Evolutionary conservation across 164 flowering plant species (phyloP).

Genomic region (Protea cynaroides): DNA sequence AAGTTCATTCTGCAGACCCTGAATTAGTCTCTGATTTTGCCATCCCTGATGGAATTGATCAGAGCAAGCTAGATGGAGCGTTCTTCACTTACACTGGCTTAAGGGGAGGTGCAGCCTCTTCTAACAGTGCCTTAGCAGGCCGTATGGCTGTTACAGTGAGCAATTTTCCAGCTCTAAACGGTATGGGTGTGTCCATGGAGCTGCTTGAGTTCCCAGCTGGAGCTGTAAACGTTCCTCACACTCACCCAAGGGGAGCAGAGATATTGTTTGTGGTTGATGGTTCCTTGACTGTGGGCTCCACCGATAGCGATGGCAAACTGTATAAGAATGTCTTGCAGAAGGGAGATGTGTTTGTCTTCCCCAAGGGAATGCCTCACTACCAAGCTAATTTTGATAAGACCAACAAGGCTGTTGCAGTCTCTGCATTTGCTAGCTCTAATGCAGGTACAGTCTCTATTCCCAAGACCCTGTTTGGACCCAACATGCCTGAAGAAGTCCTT

Average conservation of each 20-base stretch:
- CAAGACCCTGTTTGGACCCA: constrained; percentile 6
- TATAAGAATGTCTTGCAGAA: constrained; percentile 14
- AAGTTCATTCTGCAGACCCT: constrained; percentile 1
- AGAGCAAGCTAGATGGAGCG: constrained; percentile 10
- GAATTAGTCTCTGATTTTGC: too few relatives aligned
- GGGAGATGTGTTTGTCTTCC: constrained; percentile 16
- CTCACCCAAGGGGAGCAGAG: constrained; percentile 13
- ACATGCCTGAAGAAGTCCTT: constrained; percentile 13
- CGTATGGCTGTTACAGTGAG: constrained; percentile 8
- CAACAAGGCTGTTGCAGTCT: constrained; percentile 12
- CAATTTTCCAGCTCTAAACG: constrained; percentile 15
- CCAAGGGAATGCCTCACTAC: constrained; percentile 18
- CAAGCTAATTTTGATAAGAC: constrained; percentile 14
- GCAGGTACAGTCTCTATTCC: constrained; percentile 11
- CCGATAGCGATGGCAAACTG: constrained; percentile 11
- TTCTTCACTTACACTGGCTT: constrained; percentile 18
- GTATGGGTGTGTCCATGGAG: constrained; percentile 12
- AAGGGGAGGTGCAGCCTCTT: neutral
- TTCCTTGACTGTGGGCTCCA: constrained; percentile 5
- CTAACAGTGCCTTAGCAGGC: too few relatives aligned
- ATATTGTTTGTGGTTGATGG: constrained; percentile 13
- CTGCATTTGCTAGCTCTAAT: constrained; percentile 14
- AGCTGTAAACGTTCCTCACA: constrained; percentile 12
- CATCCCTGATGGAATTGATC: neutral
- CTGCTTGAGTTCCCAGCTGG: constrained; percentile 9